Evolutionary conservation across 495 filamentous ascomycete species (phyloP), one percentile per base, ranked within the genome.

Genomic region (Pseudotulostoma volvatum): DNA sequence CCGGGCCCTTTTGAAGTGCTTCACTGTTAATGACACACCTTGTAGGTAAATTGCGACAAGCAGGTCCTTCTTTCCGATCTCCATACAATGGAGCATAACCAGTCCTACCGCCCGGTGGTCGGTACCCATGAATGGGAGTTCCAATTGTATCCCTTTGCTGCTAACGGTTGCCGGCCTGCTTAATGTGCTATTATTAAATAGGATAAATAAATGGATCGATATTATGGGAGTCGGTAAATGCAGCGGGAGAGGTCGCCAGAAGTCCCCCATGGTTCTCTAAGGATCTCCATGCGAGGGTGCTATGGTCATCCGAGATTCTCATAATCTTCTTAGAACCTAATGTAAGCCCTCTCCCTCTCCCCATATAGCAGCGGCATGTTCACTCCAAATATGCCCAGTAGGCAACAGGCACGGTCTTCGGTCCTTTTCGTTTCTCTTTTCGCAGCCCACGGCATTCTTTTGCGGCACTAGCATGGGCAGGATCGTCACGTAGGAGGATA

Each of bases 361-460:
- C 59, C 59, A 40, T 63, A 63, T n/a, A 57, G 42, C 32, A 60
- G 43, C 1, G 51, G 42, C 50, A 61, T 55, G 42, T 53, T 59
- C 33, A 61, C 38, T 17, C 46, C 37, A 36, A 59, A 56, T 5
- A 61, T 20, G 16, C 57, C 57, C 9, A 61, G 31, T 4, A 61
- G 41, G 19, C 44, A 49, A 39, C 57, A 61, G 7, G 57, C 57
- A 18, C 46, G 44, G 33, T 61, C 57, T 38, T 60, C 57, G 4
- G 42, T 15, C 7, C 50, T 31, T 1, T 43, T 53, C 7, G 53
- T 57, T 34, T 44, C 20, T 21, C 57, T 31, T 4, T 37, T 42
- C 7, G 57, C 47, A 4, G 52, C 50, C 57, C 57, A 60, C 16
- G 45, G 43, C 56, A 60, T 59, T 30, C 35, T 45, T 18, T 35